A percentile compares a stretch with the other conserved stretches of the same genome.
These are phyloP conservation scores for Globisporangium splendens DNA, from an alignment of 352 stramenopile genomes.

Conservation along the genomic window DNA sequence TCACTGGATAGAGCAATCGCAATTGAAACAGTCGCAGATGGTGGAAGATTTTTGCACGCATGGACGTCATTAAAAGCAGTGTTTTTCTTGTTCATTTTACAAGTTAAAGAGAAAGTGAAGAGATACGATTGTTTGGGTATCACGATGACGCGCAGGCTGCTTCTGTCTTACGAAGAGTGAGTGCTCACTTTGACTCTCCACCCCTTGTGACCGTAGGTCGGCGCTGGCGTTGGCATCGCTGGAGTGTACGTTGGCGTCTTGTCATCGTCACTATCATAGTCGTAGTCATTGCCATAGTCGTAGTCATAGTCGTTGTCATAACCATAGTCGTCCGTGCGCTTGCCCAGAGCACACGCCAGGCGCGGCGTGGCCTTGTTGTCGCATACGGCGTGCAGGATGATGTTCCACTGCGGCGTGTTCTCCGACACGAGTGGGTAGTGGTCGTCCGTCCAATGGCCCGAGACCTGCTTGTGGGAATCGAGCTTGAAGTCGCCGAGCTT, in stretches of 20 bases:
- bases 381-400: constrained; percentile 24
- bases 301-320: not conserved
- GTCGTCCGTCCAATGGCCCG: too few species aligned
- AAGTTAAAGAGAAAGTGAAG: too few species aligned
- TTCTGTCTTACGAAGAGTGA: not conserved
- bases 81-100: too few species aligned
- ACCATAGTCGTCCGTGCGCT: not conserved
- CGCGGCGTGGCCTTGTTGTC: too few species aligned
- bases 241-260: not conserved
- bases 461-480: too few species aligned
- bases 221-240: not conserved
- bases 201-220: not conserved
- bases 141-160: too few species aligned
- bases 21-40: too few species aligned
- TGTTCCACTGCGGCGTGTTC: constrained; percentile 18
- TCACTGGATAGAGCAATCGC: too few species aligned
- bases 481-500: too few species aligned
- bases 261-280: not conserved
- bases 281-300: not conserved
- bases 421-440: constrained; percentile 14
- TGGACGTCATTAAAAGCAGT: too few species aligned
- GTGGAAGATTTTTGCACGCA: too few species aligned
- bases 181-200: not conserved
- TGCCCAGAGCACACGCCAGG: constrained; percentile 9
- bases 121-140: too few species aligned